A percentile compares a stretch with the other conserved stretches of the same genome.
Conservation (phyloP, 2,329 filamentous ascomycete genomes). For the Emmonsia crescens region DNA sequence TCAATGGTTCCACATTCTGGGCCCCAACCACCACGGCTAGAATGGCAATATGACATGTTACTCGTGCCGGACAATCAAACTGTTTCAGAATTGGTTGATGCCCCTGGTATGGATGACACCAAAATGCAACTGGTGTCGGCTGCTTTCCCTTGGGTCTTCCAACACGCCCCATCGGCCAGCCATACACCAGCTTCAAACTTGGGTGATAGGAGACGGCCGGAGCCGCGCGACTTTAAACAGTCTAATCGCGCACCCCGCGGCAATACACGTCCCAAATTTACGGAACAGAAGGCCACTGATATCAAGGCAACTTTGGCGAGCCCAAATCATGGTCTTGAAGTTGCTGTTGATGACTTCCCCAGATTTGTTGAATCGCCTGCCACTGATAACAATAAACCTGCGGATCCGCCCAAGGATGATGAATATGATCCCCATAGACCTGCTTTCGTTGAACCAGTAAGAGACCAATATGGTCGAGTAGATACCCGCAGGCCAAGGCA, state of each 20-base stretch:
- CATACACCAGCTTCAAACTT: conserved; percentile 1
- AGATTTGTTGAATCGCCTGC: conserved; percentile 14
- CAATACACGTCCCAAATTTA: neutral
- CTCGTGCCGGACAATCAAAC: conserved; percentile 41
- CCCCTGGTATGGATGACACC: conserved; percentile 46
- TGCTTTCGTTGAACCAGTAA: conserved; percentile 16
- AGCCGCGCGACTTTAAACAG: conserved; percentile 5
- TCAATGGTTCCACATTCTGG: conserved; percentile 14
- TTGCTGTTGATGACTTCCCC: conserved; percentile 15
- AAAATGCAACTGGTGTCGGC: conserved; percentile 44
- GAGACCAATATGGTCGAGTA: conserved; percentile 9
- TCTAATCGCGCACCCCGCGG: neutral
- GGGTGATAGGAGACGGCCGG: neutral
- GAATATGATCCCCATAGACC: conserved; percentile 41
- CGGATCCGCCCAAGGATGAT: conserved; percentile 31
- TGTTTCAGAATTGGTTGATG: conserved; percentile 31
- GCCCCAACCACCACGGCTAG: conserved; percentile 22
- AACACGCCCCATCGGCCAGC: neutral
- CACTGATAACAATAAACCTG: conserved; percentile 11
- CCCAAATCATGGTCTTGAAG: conserved; percentile 10
- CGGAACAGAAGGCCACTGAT: neutral
- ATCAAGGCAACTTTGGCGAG: neutral
- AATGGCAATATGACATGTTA: conserved; percentile 54
- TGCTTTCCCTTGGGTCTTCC: conserved; percentile 39
- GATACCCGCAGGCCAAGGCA: conserved; percentile 4